Base-by-base conservation (phyloP, 805 yeast genomes). In the Candida nitratophila region DNA sequence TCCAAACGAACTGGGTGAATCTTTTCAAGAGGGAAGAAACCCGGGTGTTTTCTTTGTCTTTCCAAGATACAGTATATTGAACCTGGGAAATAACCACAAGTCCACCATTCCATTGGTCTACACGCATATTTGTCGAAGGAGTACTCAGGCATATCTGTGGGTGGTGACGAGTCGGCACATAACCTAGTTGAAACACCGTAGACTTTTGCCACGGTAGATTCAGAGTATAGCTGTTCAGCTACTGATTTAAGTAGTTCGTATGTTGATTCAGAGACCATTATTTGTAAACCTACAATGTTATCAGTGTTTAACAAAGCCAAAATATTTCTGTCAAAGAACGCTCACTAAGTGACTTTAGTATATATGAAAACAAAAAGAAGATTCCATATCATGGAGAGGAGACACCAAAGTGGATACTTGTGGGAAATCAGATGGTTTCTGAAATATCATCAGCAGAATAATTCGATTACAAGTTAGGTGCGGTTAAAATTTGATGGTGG, bases 41-140 rank as follows among this genome's bases (percentile, higher is more conserved):
- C 20, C 9, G 36, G 36, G 19, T 40, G 27, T 20, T 40, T 40
- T 16, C 14, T 24, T 16, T 21, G 26, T 40, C 42, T 40, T 40
- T 40, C 42, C 8, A 19, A 40, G 3, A 40, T 4, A 19, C 22
- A 16, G n/a, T 31, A 40, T 3, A 40, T 24, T 6, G 42, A 40
- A 15, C 42, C 42, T n/a, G 42, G 42, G 19, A 40, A 40, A 21
- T 20, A 40, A 8, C 42, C 42, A 40, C 37, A 40, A 5, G 42
- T 40, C 42, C 42, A 40, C 42, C 42, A 40, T 24, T 40, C 42
- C 42, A 40, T 31, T 32, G 42, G 42, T 11, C 31, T 15, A 15
- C n/a, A 30, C 6, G 20, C 37, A 20, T 29, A 40, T 27, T 32
- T 24, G n/a, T 22, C 34, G 15, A 30, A 39, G 3, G 35, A 39